Conservation (phyloP, 192 early-diverging fungal species). For the Gonapodya prolifera region DNA sequence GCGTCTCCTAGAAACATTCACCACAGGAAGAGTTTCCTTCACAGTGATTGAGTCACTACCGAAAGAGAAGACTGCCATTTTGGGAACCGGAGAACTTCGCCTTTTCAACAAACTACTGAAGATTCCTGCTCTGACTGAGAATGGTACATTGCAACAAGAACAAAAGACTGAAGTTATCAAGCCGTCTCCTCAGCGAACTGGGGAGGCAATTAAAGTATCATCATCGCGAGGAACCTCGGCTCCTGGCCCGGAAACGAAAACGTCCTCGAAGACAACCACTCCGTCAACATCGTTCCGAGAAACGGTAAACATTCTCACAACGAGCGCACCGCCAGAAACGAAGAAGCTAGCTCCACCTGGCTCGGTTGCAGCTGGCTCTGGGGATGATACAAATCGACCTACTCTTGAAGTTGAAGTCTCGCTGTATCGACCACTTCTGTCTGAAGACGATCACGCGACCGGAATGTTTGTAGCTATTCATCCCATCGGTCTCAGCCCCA, state of each 20-base stretch:
- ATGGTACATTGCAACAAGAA: too few species aligned
- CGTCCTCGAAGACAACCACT: background rate
- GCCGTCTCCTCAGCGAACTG: background rate
- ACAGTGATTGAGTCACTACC: conserved; percentile 43
- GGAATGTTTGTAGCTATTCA: conserved; percentile 36
- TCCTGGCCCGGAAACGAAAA: background rate
- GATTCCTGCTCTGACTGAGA: conserved; percentile 13
- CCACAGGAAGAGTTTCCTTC: conserved; percentile 33
- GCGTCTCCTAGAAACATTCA: conserved; percentile 38
- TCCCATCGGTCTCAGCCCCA: conserved; percentile 33
- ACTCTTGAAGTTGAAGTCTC: conserved; percentile 31
- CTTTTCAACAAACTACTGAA: conserved; percentile 28
- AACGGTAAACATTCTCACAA: conserved; percentile 22
- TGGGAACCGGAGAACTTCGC: conserved; percentile 32
- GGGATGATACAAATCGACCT: conserved; percentile 14
- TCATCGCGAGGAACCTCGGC: too few species aligned
- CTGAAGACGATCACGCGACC: conserved; percentile 27
- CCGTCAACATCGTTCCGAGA: conserved; percentile 22
- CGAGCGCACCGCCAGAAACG: background rate
- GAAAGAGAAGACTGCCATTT: conserved; percentile 42
- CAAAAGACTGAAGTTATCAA: background rate
- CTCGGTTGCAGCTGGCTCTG: background rate
- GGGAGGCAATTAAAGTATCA: background rate
- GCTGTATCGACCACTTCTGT: conserved; percentile 25
- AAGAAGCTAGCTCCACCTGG: conserved; percentile 23